Conservation (phyloP, 176 grass and related monocot genomes). For the Avena atlantica region DNA sequence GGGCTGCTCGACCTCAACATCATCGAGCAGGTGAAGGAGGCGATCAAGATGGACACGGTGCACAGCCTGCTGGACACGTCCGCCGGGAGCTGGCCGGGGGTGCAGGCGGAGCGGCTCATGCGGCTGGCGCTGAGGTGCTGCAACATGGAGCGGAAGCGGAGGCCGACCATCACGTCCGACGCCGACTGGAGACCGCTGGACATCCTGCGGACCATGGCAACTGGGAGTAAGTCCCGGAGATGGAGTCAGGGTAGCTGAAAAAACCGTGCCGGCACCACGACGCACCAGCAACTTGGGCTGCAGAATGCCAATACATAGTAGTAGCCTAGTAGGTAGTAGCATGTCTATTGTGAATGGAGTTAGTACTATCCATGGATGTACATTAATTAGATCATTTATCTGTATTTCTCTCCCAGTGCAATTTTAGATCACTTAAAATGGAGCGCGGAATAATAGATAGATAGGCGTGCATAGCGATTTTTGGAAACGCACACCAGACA, state of each 20-base stretch:
- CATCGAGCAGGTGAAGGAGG: constrained; percentile 46
- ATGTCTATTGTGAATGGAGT: neutral
- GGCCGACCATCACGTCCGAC: constrained; percentile 43
- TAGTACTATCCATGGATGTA: neutral
- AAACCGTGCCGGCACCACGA: neutral
- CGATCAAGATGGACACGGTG: constrained; percentile 17
- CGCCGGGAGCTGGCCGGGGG: constrained; percentile 50
- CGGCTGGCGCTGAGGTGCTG: constrained; percentile 52
- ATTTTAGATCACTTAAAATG: neutral
- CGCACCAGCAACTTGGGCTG: neutral
- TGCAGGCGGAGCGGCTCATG: constrained; percentile 46
- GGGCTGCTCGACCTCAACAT: constrained; percentile 48
- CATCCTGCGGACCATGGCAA: constrained; percentile 46
- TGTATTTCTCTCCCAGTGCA: neutral
- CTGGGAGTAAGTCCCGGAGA: constrained; percentile 27
- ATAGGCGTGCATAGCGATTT: neutral
- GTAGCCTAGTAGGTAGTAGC: neutral
- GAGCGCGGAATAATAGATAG: neutral
- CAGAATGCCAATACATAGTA: neutral
- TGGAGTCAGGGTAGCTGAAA: constrained; percentile 17
- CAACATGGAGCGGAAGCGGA: constrained; percentile 46
- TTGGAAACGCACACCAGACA: neutral
- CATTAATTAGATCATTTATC: neutral
- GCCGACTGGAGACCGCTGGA: constrained; percentile 50
- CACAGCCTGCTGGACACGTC: constrained; percentile 47